Base-by-base conservation (phyloP, 106 monocot genomes). In the Chionographis japonica region DNA sequence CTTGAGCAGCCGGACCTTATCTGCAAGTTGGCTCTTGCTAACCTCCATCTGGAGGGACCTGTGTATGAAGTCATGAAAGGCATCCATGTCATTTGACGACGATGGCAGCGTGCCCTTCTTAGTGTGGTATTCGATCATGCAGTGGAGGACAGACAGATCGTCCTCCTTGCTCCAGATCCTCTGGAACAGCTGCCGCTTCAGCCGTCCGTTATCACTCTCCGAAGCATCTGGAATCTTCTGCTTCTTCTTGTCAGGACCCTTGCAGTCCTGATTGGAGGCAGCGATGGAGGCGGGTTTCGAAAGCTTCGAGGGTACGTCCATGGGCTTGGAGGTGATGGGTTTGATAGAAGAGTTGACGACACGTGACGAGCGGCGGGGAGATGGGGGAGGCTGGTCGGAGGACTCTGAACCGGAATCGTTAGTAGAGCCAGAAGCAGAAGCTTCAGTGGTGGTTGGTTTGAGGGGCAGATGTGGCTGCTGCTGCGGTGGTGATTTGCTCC, bases 1-100 rank as follows among this genome's bases (percentile, higher is more conserved):
- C 78, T 71, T 81, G n/a, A 85, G 81, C 17, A 74, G 64, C 4
- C 74, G 77, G 13, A 85, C 65, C 78, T 85, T 81, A 41, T 78
- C 74, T 8, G 15, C 19, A 27, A 85, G 65, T 66, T 85, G 81
- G 17, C 40, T 60, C 20, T 61, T 81, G 6, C 54, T 70, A 37
- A 74, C 73, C 55, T 81, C 75, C 15, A 41, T 14, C 1, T 56
- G 35, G 50, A 85, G 67, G 11, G 60, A 51, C 6, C 36, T 40
- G 7, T 52, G 51, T 66, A 85, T 66, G 53, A 58, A 54, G 18
- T 66, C 60, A 36, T 41, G 63, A 13, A 85, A 60, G 11, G 14
- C 56, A 4, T 75, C 71, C 50, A 81, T 52, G 50, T 74, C 64
- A 11, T 27, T 27, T 1, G 51, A 43, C 39, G 59, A 20, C 0